phyloP scores from a whole-genome alignment of 2,329 filamentous ascomycete genomes.

The Stachybotrys echinatus region DNA sequence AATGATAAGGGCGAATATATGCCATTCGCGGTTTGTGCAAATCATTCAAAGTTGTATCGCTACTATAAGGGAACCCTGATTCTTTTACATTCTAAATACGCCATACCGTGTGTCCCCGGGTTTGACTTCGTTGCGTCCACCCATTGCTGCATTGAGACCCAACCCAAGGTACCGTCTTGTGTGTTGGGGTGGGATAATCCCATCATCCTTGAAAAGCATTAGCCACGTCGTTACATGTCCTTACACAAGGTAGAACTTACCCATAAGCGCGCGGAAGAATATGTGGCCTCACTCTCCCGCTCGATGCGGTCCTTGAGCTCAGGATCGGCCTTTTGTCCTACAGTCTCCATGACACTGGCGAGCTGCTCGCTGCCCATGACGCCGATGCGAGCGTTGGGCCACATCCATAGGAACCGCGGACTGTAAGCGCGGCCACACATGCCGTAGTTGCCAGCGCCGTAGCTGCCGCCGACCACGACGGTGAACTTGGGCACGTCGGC shows the following conservation, averaged over 20 bases:
- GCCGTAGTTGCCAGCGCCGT: slow-evolving; percentile 94
- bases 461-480: slow-evolving; percentile 88
- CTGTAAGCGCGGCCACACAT: slow-evolving; percentile 95
- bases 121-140: slow-evolving; percentile 58
- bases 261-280: slow-evolving; percentile 86
- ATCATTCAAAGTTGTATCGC: no score
- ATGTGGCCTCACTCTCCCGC: slow-evolving; percentile 80
- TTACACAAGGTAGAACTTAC: slow-evolving; percentile 36
- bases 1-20: no score
- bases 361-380: slow-evolving; percentile 97
- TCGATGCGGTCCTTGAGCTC: slow-evolving; percentile 82
- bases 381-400: slow-evolving; percentile 93
- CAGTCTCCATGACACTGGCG: slow-evolving; percentile 87
- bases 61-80: no score
- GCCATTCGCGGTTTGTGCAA: no score
- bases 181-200: slow-evolving; percentile 72
- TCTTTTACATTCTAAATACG: slow-evolving; percentile 71
- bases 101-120: slow-evolving; percentile 66
- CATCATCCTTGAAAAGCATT: slow-evolving; percentile 57
- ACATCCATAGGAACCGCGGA: slow-evolving; percentile 92
- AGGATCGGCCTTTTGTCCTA: slow-evolving; percentile 77
- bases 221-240: slow-evolving; percentile 8
- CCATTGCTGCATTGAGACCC: slow-evolving; percentile 66
- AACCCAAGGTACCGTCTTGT: slow-evolving; percentile 68
- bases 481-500: slow-evolving; percentile 96